Evolutionary conservation across 1,284 basidiomycete genomes (phyloP).

Genomic region (Sporisorium graminicola): DNA sequence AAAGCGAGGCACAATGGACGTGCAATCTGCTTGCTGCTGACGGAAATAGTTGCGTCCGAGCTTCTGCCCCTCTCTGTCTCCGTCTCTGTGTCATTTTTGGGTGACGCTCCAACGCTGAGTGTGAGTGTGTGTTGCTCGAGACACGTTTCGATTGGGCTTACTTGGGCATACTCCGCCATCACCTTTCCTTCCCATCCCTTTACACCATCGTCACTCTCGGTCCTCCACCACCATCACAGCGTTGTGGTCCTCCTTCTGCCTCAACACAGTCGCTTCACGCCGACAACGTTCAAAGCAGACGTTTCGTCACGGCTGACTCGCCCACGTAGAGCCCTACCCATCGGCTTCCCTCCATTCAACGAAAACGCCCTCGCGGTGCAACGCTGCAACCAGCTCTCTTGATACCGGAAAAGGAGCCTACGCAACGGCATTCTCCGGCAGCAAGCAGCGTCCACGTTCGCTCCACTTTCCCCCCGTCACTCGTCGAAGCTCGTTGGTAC

Average conservation of each 20-base stretch:
- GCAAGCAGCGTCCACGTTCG: not conserved
- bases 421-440: not conserved
- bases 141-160: constrained; percentile 1
- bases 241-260: not conserved
- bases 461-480: not conserved
- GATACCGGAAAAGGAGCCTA: not conserved
- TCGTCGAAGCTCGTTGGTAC: not conserved
- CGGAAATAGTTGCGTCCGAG: not conserved
- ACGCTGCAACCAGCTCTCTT: not conserved
- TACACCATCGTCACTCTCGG: constrained; percentile 5
- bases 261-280: not conserved
- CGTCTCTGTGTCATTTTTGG: not conserved
- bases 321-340: not conserved
- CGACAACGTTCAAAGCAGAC: not conserved
- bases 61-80: not conserved
- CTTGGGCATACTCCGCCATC: not conserved
- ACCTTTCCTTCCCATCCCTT: not conserved
- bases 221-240: constrained; percentile 5
- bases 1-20: not conserved
- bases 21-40: not conserved
- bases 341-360: not conserved
- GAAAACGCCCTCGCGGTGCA: not conserved
- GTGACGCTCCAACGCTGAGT: no score
- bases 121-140: not conserved
- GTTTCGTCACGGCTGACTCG: not conserved